phyloP scores from a whole-genome alignment of 768 basidiomycete genomes.

The Mycena maculata region DNA sequence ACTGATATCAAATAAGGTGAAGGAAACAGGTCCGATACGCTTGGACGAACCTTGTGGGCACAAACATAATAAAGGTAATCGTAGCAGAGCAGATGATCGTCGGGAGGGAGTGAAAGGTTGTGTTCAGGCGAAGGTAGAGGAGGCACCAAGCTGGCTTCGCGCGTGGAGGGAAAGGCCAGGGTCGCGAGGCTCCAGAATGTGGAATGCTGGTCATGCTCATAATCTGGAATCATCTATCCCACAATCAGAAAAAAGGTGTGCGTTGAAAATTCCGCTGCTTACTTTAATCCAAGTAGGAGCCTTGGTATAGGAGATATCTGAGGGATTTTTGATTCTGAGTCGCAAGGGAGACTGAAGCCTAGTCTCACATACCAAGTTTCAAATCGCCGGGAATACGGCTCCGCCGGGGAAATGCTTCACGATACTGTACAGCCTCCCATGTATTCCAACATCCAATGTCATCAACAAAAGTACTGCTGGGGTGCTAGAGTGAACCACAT shows the following conservation, averaged over 20 bases:
- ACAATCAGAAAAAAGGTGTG: background rate
- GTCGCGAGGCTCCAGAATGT: conserved; percentile 61
- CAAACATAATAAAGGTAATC: conserved; percentile 65
- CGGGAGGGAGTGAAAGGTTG: conserved; percentile 59
- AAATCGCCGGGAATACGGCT: conserved; percentile 52
- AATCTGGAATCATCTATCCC: conserved; percentile 50
- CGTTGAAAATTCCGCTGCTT: background rate
- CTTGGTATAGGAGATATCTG: conserved; percentile 66
- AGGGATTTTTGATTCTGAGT: conserved; percentile 34
- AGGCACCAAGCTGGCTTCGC: conserved; percentile 50
- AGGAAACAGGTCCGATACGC: conserved; percentile 9
- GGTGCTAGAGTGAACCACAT: conserved; percentile 36
- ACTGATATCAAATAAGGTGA: conserved; percentile 44
- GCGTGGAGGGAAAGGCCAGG: conserved; percentile 58
- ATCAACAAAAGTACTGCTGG: conserved; percentile 51
- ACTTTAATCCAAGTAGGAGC: conserved; percentile 59
- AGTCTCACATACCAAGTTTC: conserved; percentile 52
- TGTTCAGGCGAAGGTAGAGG: conserved; percentile 55
- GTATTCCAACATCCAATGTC: conserved; percentile 69
- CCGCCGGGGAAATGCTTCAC: conserved; percentile 51
- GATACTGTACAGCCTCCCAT: conserved; percentile 60
- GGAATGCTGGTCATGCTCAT: conserved; percentile 56
- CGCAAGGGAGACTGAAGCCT: conserved; percentile 30
- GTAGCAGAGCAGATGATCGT: conserved; percentile 63
- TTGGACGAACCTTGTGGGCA: conserved; percentile 54